Evolutionary conservation across 768 basidiomycete species (phyloP), one percentile per base, ranked within the genome.

Genomic region (Pleurotus cornucopiae): DNA sequence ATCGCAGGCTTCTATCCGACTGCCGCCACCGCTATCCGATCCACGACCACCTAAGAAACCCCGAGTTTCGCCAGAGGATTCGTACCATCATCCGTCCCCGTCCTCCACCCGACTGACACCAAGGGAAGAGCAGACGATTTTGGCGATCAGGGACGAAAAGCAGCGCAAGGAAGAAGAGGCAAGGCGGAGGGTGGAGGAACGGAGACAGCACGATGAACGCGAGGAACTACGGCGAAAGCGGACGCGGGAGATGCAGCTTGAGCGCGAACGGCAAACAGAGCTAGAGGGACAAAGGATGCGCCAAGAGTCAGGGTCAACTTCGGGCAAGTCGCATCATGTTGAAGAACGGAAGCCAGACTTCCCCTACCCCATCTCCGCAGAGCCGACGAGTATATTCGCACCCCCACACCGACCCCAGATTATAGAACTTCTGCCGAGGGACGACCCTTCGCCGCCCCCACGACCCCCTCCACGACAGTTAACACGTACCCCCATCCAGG

Each of bases 21-120:
- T 53, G 7, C 51, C 51, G 21, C 51, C 51, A 38, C 51, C 51
- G 6, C 23, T 53, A 20, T 11, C 51, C 18, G 51, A 53, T 53
- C 51, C 51, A 21, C 51, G 51, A 12, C 51, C 51, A 18, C 39
- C 39, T 18, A 53, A 53, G 51, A 53, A 53, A 41, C 38, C 51
- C 39, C 51, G 51, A 41, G 51, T 53, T 16, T 53, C 51, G 14
- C 4, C 51, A 41, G 51, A 53, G 21, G 51, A 53, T 41, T 26
- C 26, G n/a, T 44, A 16, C n/a, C 41, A n/a, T 14, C 30, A 34
- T 11, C 14, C 41, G 16, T 5, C 41, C 41, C 48, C 48, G 6
- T 39, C 51, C 9, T 18, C 51, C 23, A 38, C 51, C 23, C 51
- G 51, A 6, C 23, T 53, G 26, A 53, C 51, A 34, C 18, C 23